These are phyloP conservation scores for Candida argentea DNA, from an alignment of 805 yeast genomes.

Conservation along the genomic window DNA sequence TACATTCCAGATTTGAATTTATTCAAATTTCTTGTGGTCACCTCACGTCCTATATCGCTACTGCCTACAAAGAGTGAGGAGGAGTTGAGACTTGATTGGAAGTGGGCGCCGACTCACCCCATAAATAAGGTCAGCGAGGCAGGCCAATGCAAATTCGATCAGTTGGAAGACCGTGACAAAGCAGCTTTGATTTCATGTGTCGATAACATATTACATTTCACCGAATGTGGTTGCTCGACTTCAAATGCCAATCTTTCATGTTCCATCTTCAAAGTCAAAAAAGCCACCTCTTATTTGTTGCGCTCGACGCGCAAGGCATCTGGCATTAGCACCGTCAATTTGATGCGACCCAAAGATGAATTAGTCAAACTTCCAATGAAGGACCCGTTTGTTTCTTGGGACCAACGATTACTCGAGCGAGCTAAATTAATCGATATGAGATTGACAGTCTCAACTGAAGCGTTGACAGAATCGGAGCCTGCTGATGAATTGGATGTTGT, in stretches of 20 bases:
- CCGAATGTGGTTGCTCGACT: slow-evolving; percentile 53
- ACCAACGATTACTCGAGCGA: slow-evolving; percentile 20
- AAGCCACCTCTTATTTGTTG: slow-evolving; percentile 48
- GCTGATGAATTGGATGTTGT: slow-evolving; percentile 3
- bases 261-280: slow-evolving; percentile 48
- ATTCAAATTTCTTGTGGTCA: slow-evolving; percentile 44
- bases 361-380: slow-evolving; percentile 21
- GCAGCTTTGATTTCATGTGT: slow-evolving; percentile 48
- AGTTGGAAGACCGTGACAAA: slow-evolving; percentile 42
- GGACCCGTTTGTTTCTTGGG: slow-evolving; percentile 27
- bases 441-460: slow-evolving; percentile 10
- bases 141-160: slow-evolving; percentile 35
- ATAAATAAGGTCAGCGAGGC: slow-evolving; percentile 40
- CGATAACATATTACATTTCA: slow-evolving; percentile 50
- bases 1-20: slow-evolving; percentile 27
- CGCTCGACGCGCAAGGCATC: slow-evolving; percentile 48
- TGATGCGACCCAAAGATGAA: slow-evolving; percentile 29
- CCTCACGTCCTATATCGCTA: slow-evolving; percentile 42
- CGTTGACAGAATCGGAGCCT: slow-evolving; percentile 4
- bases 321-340: slow-evolving; percentile 24
- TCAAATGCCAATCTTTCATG: slow-evolving; percentile 39
- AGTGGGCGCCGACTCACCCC: slow-evolving; percentile 79
- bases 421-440: slow-evolving; percentile 17
- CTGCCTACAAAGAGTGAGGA: slow-evolving; percentile 35
- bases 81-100: slow-evolving; percentile 78